Percentiles rank a stretch among this genome's conserved stretches.
Conservation (phyloP, 805 yeast species). For the Priceomyces carsonii region DNA sequence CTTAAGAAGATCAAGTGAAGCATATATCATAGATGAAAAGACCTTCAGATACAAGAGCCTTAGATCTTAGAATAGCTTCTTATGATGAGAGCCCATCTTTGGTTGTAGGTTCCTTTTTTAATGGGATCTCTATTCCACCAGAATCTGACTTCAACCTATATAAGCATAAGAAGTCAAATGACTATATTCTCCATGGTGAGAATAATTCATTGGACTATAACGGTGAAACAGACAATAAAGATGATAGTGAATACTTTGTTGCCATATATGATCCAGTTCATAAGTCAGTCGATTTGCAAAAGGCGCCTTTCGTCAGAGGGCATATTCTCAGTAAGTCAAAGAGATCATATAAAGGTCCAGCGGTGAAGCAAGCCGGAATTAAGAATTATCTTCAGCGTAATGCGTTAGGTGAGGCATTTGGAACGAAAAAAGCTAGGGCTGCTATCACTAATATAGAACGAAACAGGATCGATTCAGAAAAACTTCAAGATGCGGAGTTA, state of each 20-base stretch:
- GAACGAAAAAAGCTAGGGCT: conserved; percentile 94
- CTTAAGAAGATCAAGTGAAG: no score
- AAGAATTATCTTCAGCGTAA: conserved; percentile 64
- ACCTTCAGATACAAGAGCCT: conserved; percentile 26
- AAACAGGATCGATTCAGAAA: conserved; percentile 84
- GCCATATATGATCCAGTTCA: conserved; percentile 76
- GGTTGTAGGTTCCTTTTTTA: conserved; percentile 73
- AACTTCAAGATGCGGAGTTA: conserved; percentile 68
- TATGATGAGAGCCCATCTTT: conserved; percentile 47
- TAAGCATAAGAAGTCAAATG: conserved; percentile 44
- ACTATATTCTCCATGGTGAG: conserved; percentile 73
- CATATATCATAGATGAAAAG: no score
- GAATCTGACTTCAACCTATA: conserved; percentile 64
- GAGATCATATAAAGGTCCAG: conserved; percentile 60
- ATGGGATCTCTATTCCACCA: conserved; percentile 66
- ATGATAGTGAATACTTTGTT: conserved; percentile 57
- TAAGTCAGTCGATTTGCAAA: conserved; percentile 62
- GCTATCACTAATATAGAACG: conserved; percentile 79
- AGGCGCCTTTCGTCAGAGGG: conserved; percentile 61
- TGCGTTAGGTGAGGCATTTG: conserved; percentile 92
- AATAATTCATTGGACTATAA: conserved; percentile 70
- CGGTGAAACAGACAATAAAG: conserved; percentile 45
- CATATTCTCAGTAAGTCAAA: conserved; percentile 63
- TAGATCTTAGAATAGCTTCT: conserved; percentile 41
- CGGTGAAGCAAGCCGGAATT: conserved; percentile 56